Base-by-base conservation (phyloP, 2,329 filamentous ascomycete species). In the Parastagonospora avenae region DNA sequence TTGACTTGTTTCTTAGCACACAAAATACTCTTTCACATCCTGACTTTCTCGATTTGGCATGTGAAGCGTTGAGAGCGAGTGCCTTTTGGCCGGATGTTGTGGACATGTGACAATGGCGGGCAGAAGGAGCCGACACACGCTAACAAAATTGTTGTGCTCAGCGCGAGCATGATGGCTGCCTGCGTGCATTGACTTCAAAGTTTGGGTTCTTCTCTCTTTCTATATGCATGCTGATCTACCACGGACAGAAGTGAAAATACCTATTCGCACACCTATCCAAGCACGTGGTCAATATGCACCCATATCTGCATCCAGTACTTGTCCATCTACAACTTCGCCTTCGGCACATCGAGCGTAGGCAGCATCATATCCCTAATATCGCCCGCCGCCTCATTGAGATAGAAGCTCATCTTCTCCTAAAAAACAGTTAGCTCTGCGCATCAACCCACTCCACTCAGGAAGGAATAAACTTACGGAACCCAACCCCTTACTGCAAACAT, bases 401-500 rank as follows among this genome's bases (percentile, higher is more conserved):
- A 99, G 82, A 93, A 90, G 77, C 90, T 94, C 93, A 99, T 96
- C 63, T 90, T 88, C 67, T 94, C 87, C 70, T 74, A 35, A 35
- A 4, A 1, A 10, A 30, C 19, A 35, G n/a, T n/a, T n/a, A n/a
- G n/a, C n/a, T n/a, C n/a, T 24, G 19, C 19, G 19, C 19, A 24
- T 24, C 51, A 42, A n/a, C 10, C 4, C 3, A 14, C 1, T 2
- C 19, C 28, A 19, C 29, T 27, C 10, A 35, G 3, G 31, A 30
- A 42, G 11, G 15, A n/a, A 11, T 30, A 2, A 38, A 71, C 70
- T 63, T 72, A 74, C 72, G 53, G 89, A 91, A 38, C 93, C 94
- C 42, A 97, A 80, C 50, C 89, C 87, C 83, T 97, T 99, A 73
- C 90, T 94, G 60, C 96, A 92, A 62, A 99, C 86, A 78, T 99